A percentile compares a stretch with the other conserved stretches of the same genome.
Conservation (phyloP, 805 yeast genomes). For the Wickerhamiella brachini region DNA sequence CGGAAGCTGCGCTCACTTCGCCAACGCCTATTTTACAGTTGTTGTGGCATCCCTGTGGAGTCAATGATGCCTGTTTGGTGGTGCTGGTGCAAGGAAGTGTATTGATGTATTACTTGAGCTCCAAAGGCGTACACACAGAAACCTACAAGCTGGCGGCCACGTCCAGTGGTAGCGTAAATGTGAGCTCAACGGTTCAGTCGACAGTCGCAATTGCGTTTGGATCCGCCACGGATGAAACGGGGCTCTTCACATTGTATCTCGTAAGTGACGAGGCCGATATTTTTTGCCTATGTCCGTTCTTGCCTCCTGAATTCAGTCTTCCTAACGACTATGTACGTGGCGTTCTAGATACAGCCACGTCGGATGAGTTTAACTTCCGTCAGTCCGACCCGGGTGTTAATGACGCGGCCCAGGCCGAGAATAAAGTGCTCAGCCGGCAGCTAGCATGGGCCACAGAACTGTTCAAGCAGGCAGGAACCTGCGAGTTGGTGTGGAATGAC, state of each 20-base stretch:
- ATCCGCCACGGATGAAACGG: slow-evolving; percentile 24
- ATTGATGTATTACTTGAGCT: slow-evolving; percentile 15
- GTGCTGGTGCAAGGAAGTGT: slow-evolving; percentile 26
- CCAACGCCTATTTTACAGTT: slow-evolving; percentile 24
- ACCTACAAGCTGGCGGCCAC: neutral
- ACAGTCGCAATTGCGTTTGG: slow-evolving; percentile 35
- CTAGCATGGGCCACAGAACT: slow-evolving; percentile 6
- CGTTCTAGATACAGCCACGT: slow-evolving; percentile 25
- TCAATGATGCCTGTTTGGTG: slow-evolving; percentile 32
- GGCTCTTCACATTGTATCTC: slow-evolving; percentile 40
- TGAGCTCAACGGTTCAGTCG: slow-evolving; percentile 1
- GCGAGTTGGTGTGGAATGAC: neutral
- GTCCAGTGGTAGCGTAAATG: neutral
- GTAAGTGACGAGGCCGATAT: slow-evolving; percentile 44
- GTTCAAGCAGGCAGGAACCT: neutral
- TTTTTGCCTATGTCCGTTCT: slow-evolving; percentile 49
- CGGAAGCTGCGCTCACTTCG: neutral
- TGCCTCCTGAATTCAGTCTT: slow-evolving; percentile 35
- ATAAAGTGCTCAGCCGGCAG: slow-evolving; percentile 4
- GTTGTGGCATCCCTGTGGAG: slow-evolving; percentile 34
- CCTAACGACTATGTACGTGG: slow-evolving; percentile 23
- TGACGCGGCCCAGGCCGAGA: slow-evolving; percentile 1
- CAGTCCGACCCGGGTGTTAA: neutral
- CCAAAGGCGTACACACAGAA: slow-evolving; percentile 17
- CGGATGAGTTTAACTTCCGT: slow-evolving; percentile 7